phyloP scores from a whole-genome alignment of 2,329 filamentous ascomycete genomes.

The Botrytis tulipae region DNA sequence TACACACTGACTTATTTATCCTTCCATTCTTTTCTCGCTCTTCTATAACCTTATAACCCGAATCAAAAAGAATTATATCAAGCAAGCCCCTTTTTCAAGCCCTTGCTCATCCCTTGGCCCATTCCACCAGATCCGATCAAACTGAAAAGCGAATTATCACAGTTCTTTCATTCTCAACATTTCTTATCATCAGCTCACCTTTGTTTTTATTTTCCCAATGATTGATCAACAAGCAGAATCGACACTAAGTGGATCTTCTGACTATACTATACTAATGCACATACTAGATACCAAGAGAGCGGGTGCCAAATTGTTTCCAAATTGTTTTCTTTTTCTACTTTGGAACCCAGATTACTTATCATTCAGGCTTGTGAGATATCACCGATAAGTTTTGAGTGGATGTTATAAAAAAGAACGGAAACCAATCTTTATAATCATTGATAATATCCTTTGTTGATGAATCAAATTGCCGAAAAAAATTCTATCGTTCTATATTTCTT shows the following conservation, averaged over 20 bases:
- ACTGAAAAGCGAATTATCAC: background rate
- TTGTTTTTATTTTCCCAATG: background rate
- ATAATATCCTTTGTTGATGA: background rate
- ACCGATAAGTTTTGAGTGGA: background rate
- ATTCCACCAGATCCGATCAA: background rate
- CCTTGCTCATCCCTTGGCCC: background rate
- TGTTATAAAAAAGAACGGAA: background rate
- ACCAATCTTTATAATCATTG: background rate
- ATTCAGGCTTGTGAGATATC: background rate
- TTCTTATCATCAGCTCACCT: background rate
- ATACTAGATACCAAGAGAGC: background rate
- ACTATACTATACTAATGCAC: background rate
- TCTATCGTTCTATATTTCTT: background rate
- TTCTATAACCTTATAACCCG: background rate
- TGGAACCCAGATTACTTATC: background rate
- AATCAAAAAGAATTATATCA: background rate
- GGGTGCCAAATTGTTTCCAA: background rate
- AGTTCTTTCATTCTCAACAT: background rate
- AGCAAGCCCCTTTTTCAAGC: background rate
- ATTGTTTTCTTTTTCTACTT: background rate
- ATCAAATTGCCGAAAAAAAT: background rate
- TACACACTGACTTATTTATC: background rate
- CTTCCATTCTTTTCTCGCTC: background rate
- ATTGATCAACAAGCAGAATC: background rate
- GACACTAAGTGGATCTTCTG: background rate